A percentile compares a stretch with the other conserved stretches of the same genome.
phyloP scores from a whole-genome alignment of 2,329 filamentous ascomycete species.

The Ascochyta clinopodiicola region DNA sequence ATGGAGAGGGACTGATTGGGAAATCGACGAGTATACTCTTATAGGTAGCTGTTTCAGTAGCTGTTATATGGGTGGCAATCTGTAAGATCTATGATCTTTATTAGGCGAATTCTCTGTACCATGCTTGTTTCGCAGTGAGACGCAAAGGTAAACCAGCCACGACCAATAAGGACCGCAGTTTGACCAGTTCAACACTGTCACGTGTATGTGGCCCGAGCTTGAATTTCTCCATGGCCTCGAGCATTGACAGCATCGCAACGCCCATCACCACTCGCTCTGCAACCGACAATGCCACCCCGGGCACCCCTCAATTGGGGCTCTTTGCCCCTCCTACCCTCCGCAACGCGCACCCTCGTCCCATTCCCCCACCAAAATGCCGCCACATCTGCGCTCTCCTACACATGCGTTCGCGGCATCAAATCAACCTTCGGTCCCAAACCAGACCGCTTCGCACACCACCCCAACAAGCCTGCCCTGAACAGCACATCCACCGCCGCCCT shows the following conservation, averaged over 20 bases:
- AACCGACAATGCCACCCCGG: conserved; percentile 43
- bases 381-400: conserved; percentile 26
- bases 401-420: conserved; percentile 55
- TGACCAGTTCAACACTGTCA: background rate
- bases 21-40: background rate
- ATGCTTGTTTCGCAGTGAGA: background rate
- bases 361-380: conserved; percentile 23
- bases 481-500: conserved; percentile 66
- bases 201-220: conserved; percentile 5
- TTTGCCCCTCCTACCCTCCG: conserved; percentile 38
- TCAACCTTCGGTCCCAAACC: conserved; percentile 61
- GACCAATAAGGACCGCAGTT: background rate
- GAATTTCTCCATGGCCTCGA: conserved; percentile 27
- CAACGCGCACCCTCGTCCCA: conserved; percentile 33
- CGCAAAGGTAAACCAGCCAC: background rate
- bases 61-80: conserved; percentile 15
- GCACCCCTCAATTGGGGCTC: conserved; percentile 44
- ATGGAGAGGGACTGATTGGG: background rate
- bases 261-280: conserved; percentile 6
- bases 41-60: conserved; percentile 9
- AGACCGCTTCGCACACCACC: conserved; percentile 61
- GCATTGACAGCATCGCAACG: conserved; percentile 5
- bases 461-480: conserved; percentile 59
- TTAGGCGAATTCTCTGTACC: background rate
- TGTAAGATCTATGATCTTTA: conserved; percentile 16